These are phyloP conservation scores for Aristolochia californica DNA, from an alignment of 164 flowering plant species.

Conservation along the genomic window DNA sequence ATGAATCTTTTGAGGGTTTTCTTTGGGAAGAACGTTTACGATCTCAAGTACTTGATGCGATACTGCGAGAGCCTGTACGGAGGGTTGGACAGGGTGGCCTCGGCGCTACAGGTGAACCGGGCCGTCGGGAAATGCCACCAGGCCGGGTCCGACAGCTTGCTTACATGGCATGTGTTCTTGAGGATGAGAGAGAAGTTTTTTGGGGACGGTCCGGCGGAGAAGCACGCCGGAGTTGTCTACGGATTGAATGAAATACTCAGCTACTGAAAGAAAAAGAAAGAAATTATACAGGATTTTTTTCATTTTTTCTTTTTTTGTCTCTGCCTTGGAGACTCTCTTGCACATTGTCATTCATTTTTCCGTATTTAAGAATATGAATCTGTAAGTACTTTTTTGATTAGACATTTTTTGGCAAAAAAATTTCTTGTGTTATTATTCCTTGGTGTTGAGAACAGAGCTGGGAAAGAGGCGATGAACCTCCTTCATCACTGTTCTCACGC, in stretches of 20 bases:
- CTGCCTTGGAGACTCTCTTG: not conserved
- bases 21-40: slow-evolving; percentile 37
- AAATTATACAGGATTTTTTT: not conserved
- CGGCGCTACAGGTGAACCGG: slow-evolving; percentile 25
- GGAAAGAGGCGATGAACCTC: too few species aligned
- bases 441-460: too few species aligned
- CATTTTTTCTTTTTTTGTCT: not conserved
- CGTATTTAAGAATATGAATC: too few species aligned
- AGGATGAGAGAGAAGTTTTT: slow-evolving; percentile 23
- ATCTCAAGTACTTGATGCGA: slow-evolving; percentile 41
- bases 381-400: too few species aligned
- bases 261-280: not conserved
- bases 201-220: slow-evolving; percentile 8
- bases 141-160: slow-evolving; percentile 58
- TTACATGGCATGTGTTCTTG: slow-evolving; percentile 37
- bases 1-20: slow-evolving; percentile 18
- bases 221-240: slow-evolving; percentile 19
- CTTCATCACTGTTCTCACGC: too few species aligned
- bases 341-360: too few species aligned
- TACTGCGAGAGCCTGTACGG: slow-evolving; percentile 31
- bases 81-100: slow-evolving; percentile 33
- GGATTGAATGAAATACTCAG: slow-evolving; percentile 10
- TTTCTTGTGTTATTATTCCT: too few species aligned
- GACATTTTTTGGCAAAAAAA: too few species aligned
- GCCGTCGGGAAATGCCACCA: slow-evolving; percentile 42